phyloP scores from a whole-genome alignment of 306 rosid species.

The Cucurbita ficifolia region DNA sequence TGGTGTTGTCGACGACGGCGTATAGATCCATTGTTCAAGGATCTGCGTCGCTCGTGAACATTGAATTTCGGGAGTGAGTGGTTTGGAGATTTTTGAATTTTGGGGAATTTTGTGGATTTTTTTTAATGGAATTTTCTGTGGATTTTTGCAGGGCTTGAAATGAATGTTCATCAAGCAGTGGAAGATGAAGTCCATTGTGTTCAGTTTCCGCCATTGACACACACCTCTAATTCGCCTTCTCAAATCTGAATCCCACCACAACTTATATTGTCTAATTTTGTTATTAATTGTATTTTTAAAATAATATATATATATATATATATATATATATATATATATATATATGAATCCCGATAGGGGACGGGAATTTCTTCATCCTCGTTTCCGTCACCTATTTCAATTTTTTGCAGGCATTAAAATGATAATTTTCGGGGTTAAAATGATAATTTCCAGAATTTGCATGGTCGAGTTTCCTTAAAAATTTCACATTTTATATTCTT shows the following conservation, averaged over 20 bases:
- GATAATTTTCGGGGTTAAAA: too few species aligned
- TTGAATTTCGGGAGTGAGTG: conserved; percentile 55
- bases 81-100: background rate
- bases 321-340: too few species aligned
- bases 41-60: conserved; percentile 28
- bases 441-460: too few species aligned
- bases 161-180: background rate
- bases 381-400: too few species aligned
- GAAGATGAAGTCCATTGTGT: conserved; percentile 1
- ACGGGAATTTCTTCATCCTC: too few species aligned
- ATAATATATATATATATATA: background rate
- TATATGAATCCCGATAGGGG: too few species aligned
- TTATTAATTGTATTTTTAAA: background rate
- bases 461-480: too few species aligned
- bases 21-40: conserved; percentile 37
- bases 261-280: too few species aligned
- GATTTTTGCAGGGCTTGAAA: background rate
- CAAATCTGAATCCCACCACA: too few species aligned
- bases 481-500: too few species aligned
- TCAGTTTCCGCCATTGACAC: background rate
- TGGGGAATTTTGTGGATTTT: background rate
- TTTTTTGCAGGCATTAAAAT: too few species aligned
- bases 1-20: conserved; percentile 49
- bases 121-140: background rate
- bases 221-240: background rate